Percentiles rank a stretch among this genome's conserved stretches.
These are phyloP conservation scores for Mycena filopes DNA, from an alignment of 768 basidiomycete species.

Conservation along the genomic window DNA sequence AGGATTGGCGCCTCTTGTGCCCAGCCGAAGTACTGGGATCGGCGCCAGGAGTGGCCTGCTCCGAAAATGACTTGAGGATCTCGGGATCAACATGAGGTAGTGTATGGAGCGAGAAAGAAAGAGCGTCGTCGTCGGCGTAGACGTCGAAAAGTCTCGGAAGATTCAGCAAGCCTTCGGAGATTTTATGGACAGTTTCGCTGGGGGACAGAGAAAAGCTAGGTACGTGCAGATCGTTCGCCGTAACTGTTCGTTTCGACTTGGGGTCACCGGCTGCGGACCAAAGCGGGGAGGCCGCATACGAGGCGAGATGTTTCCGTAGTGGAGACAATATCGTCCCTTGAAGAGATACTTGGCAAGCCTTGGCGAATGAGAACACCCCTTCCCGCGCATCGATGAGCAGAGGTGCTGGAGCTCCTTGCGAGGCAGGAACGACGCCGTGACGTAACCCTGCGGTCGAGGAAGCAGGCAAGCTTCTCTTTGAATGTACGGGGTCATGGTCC, in stretches of 20 bases:
- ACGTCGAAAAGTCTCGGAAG: conserved; percentile 94
- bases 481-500: conserved; percentile 53
- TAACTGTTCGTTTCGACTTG: conserved; percentile 55
- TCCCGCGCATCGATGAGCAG: conserved; percentile 66
- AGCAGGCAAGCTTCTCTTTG: conserved; percentile 37
- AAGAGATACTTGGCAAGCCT: conserved; percentile 78
- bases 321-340: conserved; percentile 89
- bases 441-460: conserved; percentile 45
- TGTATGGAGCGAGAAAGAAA: conserved; percentile 88
- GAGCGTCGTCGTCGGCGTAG: conserved; percentile 91
- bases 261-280: conserved; percentile 72
- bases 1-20: conserved; percentile 56
- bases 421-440: conserved; percentile 34
- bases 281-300: conserved; percentile 73
- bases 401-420: conserved; percentile 43
- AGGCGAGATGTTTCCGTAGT: conserved; percentile 73
- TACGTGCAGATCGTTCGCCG: conserved; percentile 69
- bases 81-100: conserved; percentile 77
- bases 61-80: conserved; percentile 57
- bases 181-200: conserved; percentile 86
- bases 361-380: conserved; percentile 72
- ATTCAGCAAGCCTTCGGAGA: conserved; percentile 95
- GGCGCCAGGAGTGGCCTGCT: conserved; percentile 42
- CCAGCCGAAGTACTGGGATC: conserved; percentile 45
- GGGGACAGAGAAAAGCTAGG: conserved; percentile 95